Base-by-base conservation (phyloP, 306 rosid species). In the Cicer arietinum region DNA sequence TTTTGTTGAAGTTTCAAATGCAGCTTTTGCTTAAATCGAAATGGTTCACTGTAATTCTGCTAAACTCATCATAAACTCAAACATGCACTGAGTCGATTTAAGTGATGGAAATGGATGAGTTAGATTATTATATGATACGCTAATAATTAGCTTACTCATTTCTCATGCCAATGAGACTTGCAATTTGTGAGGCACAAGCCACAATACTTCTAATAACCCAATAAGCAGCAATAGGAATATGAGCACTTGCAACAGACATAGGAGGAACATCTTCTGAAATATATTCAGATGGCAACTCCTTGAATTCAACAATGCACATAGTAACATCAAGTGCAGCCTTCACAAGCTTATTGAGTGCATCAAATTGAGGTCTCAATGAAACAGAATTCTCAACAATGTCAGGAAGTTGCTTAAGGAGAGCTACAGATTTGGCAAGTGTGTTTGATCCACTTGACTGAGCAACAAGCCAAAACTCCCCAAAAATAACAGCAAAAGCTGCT, bases 381-480 rank as follows among this genome's bases (percentile, higher is more conserved):
- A 7, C 47, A 8, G 90, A 60, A 79, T 85, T 79, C 88, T 92
- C 93, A 3, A 71, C 75, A 4, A 88, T 10, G 60, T 89, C 88
- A 1, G 93, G 88, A 4, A 92, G 71, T 79, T 90, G 92, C 79
- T 92, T 92, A 11, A 95, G 88, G 53, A 88, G 79, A 1, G 98
- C 92, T 50, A 95, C 88, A 6, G 89, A 85, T 76, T 89, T 95
- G 77, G 99, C 98, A 35, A 95, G 89, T 65, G 88, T 65, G 8
- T 88, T 84, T 69, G 83, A 41, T 10, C 78, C 54, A 81, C 87
- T 85, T 50, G 78, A 84, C 43, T 90, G 88, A 77, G 85, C 82
- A 46, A 95, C 87, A 46, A 95, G 98, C 96, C 97, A 90, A 79
- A 90, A 85, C 74, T 95, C 97, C 10, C 96, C 97, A 70, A 81